phyloP scores from a whole-genome alignment of 2,329 filamentous ascomycete species.

The Leptographium wingfieldii region DNA sequence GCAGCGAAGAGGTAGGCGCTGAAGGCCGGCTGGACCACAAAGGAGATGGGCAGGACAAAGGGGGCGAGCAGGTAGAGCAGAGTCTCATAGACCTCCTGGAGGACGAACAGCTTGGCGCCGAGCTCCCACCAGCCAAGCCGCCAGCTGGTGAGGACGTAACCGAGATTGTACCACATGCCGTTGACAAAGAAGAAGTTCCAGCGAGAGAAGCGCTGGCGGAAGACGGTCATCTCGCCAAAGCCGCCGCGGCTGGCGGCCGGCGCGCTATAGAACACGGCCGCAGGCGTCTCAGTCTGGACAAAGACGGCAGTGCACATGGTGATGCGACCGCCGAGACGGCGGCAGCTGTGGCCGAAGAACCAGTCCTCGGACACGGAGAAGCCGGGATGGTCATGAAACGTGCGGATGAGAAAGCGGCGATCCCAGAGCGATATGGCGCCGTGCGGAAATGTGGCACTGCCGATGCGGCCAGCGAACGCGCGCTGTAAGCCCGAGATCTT shows the following conservation, averaged over 20 bases:
- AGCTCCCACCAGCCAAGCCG: conserved; percentile 5
- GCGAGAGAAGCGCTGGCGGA: conserved; percentile 4
- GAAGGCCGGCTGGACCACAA: conserved; percentile 1
- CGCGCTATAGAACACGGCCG: background rate
- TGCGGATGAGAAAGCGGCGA: conserved; percentile 1
- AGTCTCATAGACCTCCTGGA: conserved; percentile 6
- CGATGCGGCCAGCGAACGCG: conserved; percentile 1
- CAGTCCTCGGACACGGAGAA: conserved; percentile 7
- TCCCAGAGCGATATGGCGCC: conserved; percentile 7
- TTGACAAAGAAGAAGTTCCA: conserved; percentile 8
- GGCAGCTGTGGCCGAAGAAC: conserved; percentile 7
- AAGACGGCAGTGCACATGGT: conserved; percentile 6
- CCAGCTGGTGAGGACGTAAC: conserved; percentile 5
- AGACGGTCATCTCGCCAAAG: conserved; percentile 7
- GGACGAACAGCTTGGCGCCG: conserved; percentile 5
- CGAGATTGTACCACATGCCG: conserved; percentile 5
- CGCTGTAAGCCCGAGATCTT: conserved; percentile 6
- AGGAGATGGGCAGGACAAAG: conserved; percentile 6
- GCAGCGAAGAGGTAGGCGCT: background rate
- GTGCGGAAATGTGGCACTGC: conserved; percentile 5
- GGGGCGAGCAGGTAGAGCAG: conserved; percentile 4
- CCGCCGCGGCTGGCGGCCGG: background rate
- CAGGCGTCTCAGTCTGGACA: conserved; percentile 5
- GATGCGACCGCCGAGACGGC: conserved; percentile 6
- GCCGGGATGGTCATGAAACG: conserved; percentile 5